A percentile compares a stretch with the other conserved stretches of the same genome.
Evolutionary conservation across 2,329 filamentous ascomycete genomes (phyloP).

Genomic region (Botrytis medusae): DNA sequence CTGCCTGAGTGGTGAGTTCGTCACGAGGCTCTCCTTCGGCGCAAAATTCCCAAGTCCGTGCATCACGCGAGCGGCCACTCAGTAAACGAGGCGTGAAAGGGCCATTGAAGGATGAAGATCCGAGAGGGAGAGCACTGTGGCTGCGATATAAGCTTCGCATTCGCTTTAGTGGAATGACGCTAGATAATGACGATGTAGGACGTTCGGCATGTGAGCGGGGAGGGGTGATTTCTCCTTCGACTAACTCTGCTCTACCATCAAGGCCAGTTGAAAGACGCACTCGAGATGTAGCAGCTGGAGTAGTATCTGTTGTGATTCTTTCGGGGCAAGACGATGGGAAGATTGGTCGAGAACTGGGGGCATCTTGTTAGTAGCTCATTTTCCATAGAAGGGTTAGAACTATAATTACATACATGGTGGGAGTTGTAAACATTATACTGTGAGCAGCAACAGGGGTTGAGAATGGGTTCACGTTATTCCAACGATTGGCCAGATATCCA

Average conservation of each 20-base stretch:
- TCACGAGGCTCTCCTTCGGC: constrained; percentile 79
- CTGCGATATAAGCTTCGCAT: constrained; percentile 63
- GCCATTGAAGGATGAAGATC: constrained; percentile 46
- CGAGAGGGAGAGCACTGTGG: constrained; percentile 63
- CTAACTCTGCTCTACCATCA: constrained; percentile 87
- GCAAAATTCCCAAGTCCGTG: constrained; percentile 87
- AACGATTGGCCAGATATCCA: constrained; percentile 50
- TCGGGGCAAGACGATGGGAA: constrained; percentile 38
- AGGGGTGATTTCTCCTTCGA: constrained; percentile 66
- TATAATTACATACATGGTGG: constrained; percentile 44
- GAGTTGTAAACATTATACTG: constrained; percentile 40
- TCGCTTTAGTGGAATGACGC: constrained; percentile 40
- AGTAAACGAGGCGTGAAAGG: constrained; percentile 51
- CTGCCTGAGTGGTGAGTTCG: constrained; percentile 75
- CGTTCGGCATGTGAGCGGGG: constrained; percentile 55
- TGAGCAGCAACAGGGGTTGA: constrained; percentile 49
- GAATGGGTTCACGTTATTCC: constrained; percentile 53
- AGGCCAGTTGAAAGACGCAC: constrained; percentile 80
- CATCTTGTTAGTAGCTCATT: constrained; percentile 15
- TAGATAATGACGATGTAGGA: constrained; percentile 48
- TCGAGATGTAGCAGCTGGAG: constrained; percentile 32
- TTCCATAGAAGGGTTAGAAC: not conserved
- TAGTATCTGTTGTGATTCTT: constrained; percentile 29
- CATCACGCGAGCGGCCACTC: constrained; percentile 79
- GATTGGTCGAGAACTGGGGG: constrained; percentile 29